phyloP scores from a whole-genome alignment of 2,329 filamentous ascomycete species.

The Alternaria arborescens region DNA sequence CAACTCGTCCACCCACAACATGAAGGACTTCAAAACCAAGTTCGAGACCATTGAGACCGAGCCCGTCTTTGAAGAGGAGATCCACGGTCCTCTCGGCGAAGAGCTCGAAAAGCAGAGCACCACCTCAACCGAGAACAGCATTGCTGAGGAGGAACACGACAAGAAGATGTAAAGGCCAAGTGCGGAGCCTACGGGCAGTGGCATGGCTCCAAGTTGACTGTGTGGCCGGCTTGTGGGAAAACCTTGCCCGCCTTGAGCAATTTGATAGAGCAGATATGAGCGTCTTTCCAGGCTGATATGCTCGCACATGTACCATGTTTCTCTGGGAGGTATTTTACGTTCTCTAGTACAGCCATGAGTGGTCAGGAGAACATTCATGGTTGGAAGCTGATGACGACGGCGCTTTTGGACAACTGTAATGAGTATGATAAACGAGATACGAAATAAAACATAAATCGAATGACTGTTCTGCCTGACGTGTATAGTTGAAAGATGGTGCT shows the following conservation, averaged over 20 bases:
- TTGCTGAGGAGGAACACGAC: conserved; percentile 62
- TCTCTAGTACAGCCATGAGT: conserved; percentile 13
- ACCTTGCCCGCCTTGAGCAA: conserved; percentile 14
- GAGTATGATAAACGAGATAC: conserved; percentile 24
- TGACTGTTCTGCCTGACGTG: background rate
- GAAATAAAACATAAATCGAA: conserved; percentile 7
- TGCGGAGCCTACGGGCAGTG: background rate
- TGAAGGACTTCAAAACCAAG: conserved; percentile 91
- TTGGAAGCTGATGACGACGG: conserved; percentile 17
- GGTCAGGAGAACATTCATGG: conserved; percentile 28
- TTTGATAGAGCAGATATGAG: conserved; percentile 22
- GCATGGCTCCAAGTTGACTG: conserved; percentile 32
- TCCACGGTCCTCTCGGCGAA: conserved; percentile 73
- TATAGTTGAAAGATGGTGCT: background rate
- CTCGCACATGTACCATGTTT: conserved; percentile 37
- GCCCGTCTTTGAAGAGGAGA: conserved; percentile 87
- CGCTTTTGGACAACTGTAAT: conserved; percentile 28
- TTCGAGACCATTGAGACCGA: conserved; percentile 91
- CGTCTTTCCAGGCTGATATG: conserved; percentile 23
- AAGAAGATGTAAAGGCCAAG: conserved; percentile 54
- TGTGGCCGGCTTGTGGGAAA: conserved; percentile 37
- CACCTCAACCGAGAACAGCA: conserved; percentile 62
- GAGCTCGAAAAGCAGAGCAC: conserved; percentile 65
- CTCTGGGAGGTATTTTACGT: conserved; percentile 21
- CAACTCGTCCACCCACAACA: conserved; percentile 80